Percentiles rank a stretch among this genome's conserved stretches.
These are phyloP conservation scores for Dichotomopilus funicola DNA, from an alignment of 2,329 filamentous ascomycete genomes.

Conservation along the genomic window DNA sequence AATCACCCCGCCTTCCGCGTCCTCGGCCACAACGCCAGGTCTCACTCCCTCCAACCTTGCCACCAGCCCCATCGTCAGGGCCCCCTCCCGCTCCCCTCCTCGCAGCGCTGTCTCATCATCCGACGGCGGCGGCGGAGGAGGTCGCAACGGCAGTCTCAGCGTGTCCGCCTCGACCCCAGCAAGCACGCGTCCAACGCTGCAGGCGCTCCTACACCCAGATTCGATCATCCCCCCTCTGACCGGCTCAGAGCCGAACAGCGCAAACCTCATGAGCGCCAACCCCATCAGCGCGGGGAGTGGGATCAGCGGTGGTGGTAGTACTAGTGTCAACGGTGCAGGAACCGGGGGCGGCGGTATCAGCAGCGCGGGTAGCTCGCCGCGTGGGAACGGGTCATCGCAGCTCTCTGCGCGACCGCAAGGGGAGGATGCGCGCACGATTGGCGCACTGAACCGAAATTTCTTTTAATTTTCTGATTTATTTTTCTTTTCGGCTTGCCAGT, in stretches of 20 bases:
- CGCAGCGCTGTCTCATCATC: constrained; percentile 28
- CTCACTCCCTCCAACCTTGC: neutral
- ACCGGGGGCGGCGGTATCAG: constrained; percentile 13
- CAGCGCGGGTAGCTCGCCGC: constrained; percentile 45
- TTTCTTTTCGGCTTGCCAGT: neutral
- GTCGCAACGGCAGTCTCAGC: neutral
- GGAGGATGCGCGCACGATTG: constrained; percentile 24
- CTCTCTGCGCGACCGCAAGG: constrained; percentile 1
- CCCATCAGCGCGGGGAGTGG: neutral
- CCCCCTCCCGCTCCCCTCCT: constrained; percentile 44
- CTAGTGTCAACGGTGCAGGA: neutral
- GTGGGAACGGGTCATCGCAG: constrained; percentile 22
- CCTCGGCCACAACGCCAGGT: neutral
- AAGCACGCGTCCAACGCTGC: constrained; percentile 28
- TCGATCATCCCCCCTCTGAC: constrained; percentile 31
- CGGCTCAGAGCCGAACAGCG: constrained; percentile 39
- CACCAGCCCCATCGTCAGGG: constrained; percentile 38
- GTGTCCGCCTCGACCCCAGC: constrained; percentile 5
- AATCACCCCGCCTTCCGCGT: neutral
- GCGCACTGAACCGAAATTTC: constrained; percentile 19
- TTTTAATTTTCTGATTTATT: neutral
- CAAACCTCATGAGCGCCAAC: constrained; percentile 34
- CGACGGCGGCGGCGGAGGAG: neutral
- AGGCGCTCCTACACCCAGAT: constrained; percentile 42
- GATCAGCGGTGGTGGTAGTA: neutral